Base-by-base conservation (phyloP, 805 yeast genomes). In the Sugiyamaella qingdaonensis region DNA sequence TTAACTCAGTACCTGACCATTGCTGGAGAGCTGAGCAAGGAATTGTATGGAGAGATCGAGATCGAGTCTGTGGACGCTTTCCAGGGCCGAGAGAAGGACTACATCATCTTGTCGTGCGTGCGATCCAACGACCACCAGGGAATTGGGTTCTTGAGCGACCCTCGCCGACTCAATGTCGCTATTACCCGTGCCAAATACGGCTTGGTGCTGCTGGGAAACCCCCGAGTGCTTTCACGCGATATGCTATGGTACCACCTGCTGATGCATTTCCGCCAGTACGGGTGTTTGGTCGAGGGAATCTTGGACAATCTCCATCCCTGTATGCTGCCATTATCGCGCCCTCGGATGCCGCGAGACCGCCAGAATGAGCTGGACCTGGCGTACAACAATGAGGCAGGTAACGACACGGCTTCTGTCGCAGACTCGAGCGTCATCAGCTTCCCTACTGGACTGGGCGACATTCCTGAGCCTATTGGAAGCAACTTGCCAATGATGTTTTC, bases 141-240 rank as follows among this genome's bases (percentile, higher is more conserved):
- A 10, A 86, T 90, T 61, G 97, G 97, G 5, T 89, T 90, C 69
- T 75, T 89, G 66, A 79, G 83, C 58, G 96, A 89, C 70, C 78
- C 84, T 36, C 79, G 99, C 58, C 87, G 99, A 73, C 88, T 94
- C 96, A 94, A 94, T 68, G 99, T 94, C 51, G 96, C 95, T 3
- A 73, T 89, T 48, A 89, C 96, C 1, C 81, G 97, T 69, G 95
- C 96, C 24, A 84, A 79, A 66, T 88, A 81, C 64, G 96, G 96
- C 4, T 68, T 89, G 57, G 76, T 87, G 14, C 78, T 91, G 19
- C 72, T 91, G 49, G 97, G 97, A 52, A 89, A 90, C 65, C 95
- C 96, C 9, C 74, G 84, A 56, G 80, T 94, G 0, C 74, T 91
- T 58, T 77, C 87, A 43, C 77, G 78, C 54, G 86, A 87, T 67